Evolutionary conservation across 192 early-diverging fungal species (phyloP).

Genomic region (Piromyces sp.): DNA sequence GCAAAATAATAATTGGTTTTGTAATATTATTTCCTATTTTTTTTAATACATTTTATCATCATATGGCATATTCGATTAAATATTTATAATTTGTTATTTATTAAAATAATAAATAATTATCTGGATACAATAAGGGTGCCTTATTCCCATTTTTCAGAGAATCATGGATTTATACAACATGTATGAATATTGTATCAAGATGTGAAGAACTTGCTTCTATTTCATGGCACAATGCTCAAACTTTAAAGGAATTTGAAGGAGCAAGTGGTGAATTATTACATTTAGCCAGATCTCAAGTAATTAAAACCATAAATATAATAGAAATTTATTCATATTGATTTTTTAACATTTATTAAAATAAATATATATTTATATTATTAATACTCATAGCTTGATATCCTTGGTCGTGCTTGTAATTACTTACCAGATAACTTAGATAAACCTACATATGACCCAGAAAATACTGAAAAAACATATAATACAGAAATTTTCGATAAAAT

Average conservation of each 20-base stretch:
- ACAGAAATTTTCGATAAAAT: slow-evolving; percentile 18
- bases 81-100: too few relatives aligned
- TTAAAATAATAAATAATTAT: too few relatives aligned
- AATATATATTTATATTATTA: not conserved
- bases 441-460: slow-evolving; percentile 28
- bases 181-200: slow-evolving; percentile 55
- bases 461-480: slow-evolving; percentile 14
- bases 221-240: slow-evolving; percentile 14
- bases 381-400: slow-evolving; percentile 58
- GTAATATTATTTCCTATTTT: too few relatives aligned
- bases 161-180: slow-evolving; percentile 65
- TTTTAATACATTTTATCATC: too few relatives aligned
- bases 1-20: too few relatives aligned
- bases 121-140: slow-evolving; percentile 18
- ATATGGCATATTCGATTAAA: too few relatives aligned
- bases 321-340: too few relatives aligned
- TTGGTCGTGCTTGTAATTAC: slow-evolving; percentile 40
- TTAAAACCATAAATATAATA: too few relatives aligned
- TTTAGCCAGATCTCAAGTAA: slow-evolving; percentile 60
- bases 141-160: slow-evolving; percentile 42
- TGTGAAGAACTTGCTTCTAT: slow-evolving; percentile 55
- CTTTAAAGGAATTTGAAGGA: slow-evolving; percentile 41
- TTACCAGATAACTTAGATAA: slow-evolving; percentile 20
- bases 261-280: slow-evolving; percentile 58
- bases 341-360: not conserved